These are phyloP conservation scores for Arctium minus DNA, from an alignment of 129 eudicot species.

Conservation along the genomic window DNA sequence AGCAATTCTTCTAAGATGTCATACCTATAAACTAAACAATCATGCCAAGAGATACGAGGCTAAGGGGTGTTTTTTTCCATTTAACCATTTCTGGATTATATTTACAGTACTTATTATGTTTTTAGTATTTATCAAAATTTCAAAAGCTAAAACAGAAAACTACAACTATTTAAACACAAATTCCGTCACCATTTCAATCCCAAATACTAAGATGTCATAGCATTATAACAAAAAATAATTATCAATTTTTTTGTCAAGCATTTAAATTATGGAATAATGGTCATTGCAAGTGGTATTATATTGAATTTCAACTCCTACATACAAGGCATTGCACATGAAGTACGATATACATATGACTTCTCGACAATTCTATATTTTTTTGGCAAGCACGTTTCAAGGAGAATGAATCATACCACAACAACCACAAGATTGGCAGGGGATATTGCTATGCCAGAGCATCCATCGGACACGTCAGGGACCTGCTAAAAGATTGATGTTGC, in stretches of 20 bases:
- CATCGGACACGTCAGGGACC: constrained; percentile 68
- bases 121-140: no score
- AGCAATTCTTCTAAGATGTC: background rate
- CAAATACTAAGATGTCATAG: no score
- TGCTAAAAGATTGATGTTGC: constrained; percentile 31
- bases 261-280: background rate
- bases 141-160: no score
- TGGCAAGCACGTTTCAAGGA: background rate
- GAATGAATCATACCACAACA: constrained; percentile 65
- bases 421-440: constrained; percentile 89
- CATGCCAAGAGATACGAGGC: background rate
- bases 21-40: constrained; percentile 4
- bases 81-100: no score
- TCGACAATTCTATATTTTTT: background rate
- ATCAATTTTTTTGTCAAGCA: no score
- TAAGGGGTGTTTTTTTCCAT: background rate
- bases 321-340: background rate
- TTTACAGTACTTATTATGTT: no score
- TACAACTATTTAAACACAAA: no score
- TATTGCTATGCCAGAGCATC: constrained; percentile 79
- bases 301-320: background rate
- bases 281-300: background rate
- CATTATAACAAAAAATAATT: no score
- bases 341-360: constrained; percentile 6
- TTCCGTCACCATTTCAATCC: no score